Conservation (phyloP, 2,329 filamentous ascomycete species). For the Dendrostoma leiphaemia region DNA sequence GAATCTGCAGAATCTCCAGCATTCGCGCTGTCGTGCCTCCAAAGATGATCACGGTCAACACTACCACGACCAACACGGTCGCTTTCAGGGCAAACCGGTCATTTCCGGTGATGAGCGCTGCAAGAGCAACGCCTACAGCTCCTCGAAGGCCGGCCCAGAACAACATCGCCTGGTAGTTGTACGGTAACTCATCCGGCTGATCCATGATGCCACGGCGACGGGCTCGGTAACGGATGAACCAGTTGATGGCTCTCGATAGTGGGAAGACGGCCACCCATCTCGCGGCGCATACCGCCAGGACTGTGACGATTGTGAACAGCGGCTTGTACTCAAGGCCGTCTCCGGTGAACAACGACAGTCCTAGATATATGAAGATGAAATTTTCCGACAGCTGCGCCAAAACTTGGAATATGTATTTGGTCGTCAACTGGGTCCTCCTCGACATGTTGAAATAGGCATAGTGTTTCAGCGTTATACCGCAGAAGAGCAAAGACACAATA, state of each 20-base stretch:
- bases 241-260: constrained; percentile 85
- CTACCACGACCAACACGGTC: constrained; percentile 95
- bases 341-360: constrained; percentile 91
- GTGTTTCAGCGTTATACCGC: constrained; percentile 96
- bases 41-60: constrained; percentile 97
- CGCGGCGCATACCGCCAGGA: constrained; percentile 87
- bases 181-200: constrained; percentile 82
- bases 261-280: constrained; percentile 95
- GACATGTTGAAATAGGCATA: constrained; percentile 99
- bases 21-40: constrained; percentile 96
- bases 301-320: constrained; percentile 88
- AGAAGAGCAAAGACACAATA: constrained; percentile 95
- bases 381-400: constrained; percentile 95
- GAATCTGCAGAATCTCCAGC: constrained; percentile 95
- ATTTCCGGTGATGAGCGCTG: constrained; percentile 79
- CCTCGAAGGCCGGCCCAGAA: constrained; percentile 97
- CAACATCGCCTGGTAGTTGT: constrained; percentile 98
- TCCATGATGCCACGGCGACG: constrained; percentile 68
- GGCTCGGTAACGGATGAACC: constrained; percentile 84
- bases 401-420: constrained; percentile 95
- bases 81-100: constrained; percentile 83
- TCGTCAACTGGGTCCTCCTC: constrained; percentile 91
- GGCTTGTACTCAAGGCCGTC: constrained; percentile 86
- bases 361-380: constrained; percentile 99
- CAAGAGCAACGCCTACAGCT: constrained; percentile 91